Evolutionary conservation across 768 basidiomycete species (phyloP), one percentile per base, ranked within the genome.

Genomic region (Chlorophyllum brunneum): DNA sequence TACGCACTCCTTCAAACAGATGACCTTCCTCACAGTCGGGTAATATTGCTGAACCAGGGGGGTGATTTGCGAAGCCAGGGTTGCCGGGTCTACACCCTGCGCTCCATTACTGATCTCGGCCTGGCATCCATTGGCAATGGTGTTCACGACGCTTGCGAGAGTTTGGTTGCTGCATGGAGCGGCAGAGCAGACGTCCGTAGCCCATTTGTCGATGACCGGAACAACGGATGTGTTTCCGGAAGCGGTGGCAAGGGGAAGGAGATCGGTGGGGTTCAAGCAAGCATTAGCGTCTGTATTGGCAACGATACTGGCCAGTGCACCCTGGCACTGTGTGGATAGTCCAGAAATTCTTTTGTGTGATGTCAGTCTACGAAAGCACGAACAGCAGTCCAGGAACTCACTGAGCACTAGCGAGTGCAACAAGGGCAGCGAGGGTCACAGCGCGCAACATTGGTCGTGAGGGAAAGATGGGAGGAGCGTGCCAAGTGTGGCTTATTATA

Each of bases 1-100:
- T 10, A 75, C 83, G 56, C 61, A 89, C 88, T 87, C 77, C 53
- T 82, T 75, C 59, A 89, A 67, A 63, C 88, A 92, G 8, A 68
- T 63, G 6, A 83, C 60, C 56, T 83, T 63, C 47, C 86, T 74
- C 3, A 71, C 70, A 2, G 75, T 70, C 1, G 86, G 83, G 63
- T 86, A 91, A 27, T 63, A 73, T 38, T 61, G 58, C 60, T 87
- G 71, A 16, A 86, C 75, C 16, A 70, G 36, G 3, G 69, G 33
- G 2, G 70, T 70, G 18, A 79, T 54, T 0, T 55, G 22, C 6
- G 20, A 31, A 22, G 44, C 40, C 10, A 53, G 5, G 5, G 44
- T 39, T 5, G 34, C 9, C 9, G 44, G 34, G 43, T 53, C 51
- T 3, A 23, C 15, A 13, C n/a, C 3, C 2, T 26, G 6, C 6